Evolutionary conservation across 1,139 yeast genomes (phyloP), one percentile per base, ranked within the genome.

Genomic region (Nakaseomyces bracarensis): DNA sequence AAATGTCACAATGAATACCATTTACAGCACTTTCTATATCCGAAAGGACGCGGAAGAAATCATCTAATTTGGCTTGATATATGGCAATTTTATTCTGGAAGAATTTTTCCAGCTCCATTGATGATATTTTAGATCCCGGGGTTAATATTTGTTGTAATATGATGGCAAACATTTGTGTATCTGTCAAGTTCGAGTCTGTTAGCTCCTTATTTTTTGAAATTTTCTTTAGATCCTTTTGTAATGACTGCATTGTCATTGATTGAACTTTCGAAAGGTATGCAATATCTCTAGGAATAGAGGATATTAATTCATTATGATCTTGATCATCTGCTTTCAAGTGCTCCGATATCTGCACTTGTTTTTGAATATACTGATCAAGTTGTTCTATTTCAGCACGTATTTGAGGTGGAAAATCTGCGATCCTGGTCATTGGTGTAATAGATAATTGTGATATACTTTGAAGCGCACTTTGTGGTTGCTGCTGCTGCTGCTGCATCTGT

Each of bases 251-350:
- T 4, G 83, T 75, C 11, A 82, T 71, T 8, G 77, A 68, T 46
- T 77, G 71, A 51, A 76, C 77, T 51, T 77, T 75, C 46, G 74
- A 75, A 46, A 91, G 65, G 52, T 80, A 85, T 50, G 75, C 77
- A 30, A 85, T 81, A 58, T 93, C 98, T 46, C 84, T 74, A 13
- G 96, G 96, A 38, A 91, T 81, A 43, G 95, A 80, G 26, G 74
- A 75, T 36, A 91, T 76, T 38, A 83, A 68, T 44, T 78, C 81
- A 41, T 76, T 74, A 52, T 87, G 96, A 27, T 75, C 76, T 11
- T 67, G 67, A 44, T 74, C 68, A 48, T 79, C 82, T 19, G 79
- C 73, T 49, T 79, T 77, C 46, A 91, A 68, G 39, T 83, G 83
- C 36, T 86, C 91, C 5, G 95, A 82, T 42, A 84, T 82, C 45